phyloP scores from a whole-genome alignment of 345 rosid genomes.

The Nephelium lappaceum region DNA sequence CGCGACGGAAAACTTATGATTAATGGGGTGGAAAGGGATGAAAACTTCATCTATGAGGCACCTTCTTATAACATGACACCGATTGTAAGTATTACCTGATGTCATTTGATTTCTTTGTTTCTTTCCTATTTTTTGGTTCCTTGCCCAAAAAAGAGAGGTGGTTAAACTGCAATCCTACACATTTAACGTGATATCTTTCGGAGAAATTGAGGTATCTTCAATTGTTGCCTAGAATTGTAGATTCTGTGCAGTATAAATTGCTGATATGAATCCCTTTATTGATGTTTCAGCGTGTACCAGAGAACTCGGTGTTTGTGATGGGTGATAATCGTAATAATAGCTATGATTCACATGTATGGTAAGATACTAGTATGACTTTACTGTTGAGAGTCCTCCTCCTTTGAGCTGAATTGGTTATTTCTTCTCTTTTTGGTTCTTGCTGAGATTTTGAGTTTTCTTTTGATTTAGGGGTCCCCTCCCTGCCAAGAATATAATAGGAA shows the following conservation, averaged over 20 bases:
- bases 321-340: constrained; percentile 98
- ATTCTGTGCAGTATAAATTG: not conserved
- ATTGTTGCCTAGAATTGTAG: constrained; percentile 6
- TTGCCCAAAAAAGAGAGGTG: not conserved
- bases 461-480: constrained; percentile 87
- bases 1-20: constrained; percentile 69
- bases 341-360: constrained; percentile 97
- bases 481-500: constrained; percentile 86
- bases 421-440: not conserved
- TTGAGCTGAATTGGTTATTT: not conserved
- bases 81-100: constrained; percentile 50
- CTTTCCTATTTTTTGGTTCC: not conserved
- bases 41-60: constrained; percentile 69
- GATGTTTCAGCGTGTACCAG: constrained; percentile 65
- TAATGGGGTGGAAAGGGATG: constrained; percentile 68
- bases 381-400: not conserved
- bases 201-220: not conserved
- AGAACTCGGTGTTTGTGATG: constrained; percentile 89
- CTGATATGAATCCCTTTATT: not conserved
- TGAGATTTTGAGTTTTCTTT: constrained; percentile 13
- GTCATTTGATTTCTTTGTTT: not conserved
- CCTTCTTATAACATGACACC: constrained; percentile 86
- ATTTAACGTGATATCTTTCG: not conserved
- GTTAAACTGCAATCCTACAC: not conserved
- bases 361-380: constrained; percentile 14